Percentiles rank a stretch among this genome's conserved stretches.
Evolutionary conservation across 2,329 filamentous ascomycete genomes (phyloP).

Genomic region (Metarhizium brunneum): DNA sequence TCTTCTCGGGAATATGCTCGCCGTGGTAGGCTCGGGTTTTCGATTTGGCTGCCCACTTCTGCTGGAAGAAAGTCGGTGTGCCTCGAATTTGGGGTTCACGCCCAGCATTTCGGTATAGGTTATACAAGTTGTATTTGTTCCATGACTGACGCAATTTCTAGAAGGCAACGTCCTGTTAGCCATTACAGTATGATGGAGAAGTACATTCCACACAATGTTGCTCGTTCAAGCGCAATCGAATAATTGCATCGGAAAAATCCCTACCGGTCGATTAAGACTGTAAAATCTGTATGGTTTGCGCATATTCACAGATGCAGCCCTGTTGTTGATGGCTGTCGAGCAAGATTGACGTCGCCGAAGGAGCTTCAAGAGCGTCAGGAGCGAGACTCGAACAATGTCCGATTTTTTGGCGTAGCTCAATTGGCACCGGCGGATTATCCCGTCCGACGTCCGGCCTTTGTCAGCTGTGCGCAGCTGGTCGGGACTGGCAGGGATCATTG

Average conservation of each 20-base stretch:
- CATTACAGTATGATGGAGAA: not conserved
- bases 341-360: conserved; percentile 3
- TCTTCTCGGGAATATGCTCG: conserved; percentile 84
- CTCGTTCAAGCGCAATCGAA: not conserved
- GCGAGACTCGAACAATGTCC: conserved; percentile 5
- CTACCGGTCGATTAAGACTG: conserved; percentile 55
- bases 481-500: not conserved
- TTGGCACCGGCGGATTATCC: conserved; percentile 19
- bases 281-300: conserved; percentile 54
- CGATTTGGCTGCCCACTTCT: conserved; percentile 93
- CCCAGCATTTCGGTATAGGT: conserved; percentile 45
- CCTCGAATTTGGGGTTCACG: conserved; percentile 20
- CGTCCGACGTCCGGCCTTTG: conserved; percentile 9
- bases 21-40: conserved; percentile 82
- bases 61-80: conserved; percentile 78
- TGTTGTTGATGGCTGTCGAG: conserved; percentile 6
- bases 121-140: conserved; percentile 97
- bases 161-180: not conserved
- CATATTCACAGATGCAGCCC: conserved; percentile 31
- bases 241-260: conserved; percentile 14
- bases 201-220: not conserved
- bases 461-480: conserved; percentile 12
- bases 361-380: conserved; percentile 1
- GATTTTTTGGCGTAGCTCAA: conserved; percentile 21
- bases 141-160: conserved; percentile 92